These are phyloP conservation scores for Volutella citrinella DNA, from an alignment of 2,329 filamentous ascomycete species.

Conservation along the genomic window DNA sequence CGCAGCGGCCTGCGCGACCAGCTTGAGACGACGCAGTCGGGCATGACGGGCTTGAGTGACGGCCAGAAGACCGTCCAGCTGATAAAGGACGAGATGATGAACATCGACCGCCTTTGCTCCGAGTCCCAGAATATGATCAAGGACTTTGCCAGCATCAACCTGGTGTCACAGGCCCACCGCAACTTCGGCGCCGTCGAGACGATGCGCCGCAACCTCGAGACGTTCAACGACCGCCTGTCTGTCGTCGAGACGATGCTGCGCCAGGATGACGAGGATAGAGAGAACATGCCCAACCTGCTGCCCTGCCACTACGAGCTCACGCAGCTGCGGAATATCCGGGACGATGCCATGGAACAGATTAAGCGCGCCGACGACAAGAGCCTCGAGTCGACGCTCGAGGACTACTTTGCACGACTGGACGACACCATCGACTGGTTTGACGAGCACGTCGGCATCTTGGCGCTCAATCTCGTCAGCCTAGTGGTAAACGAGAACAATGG, in stretches of 20 bases:
- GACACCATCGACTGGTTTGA: constrained; percentile 92
- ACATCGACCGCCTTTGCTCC: constrained; percentile 94
- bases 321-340: constrained; percentile 85
- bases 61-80: constrained; percentile 87
- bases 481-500: constrained; percentile 84
- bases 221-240: constrained; percentile 74
- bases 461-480: constrained; percentile 84
- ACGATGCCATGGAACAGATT: constrained; percentile 97
- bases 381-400: constrained; percentile 77
- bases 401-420: constrained; percentile 86
- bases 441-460: constrained; percentile 85
- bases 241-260: constrained; percentile 74
- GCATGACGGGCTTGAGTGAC: constrained; percentile 84
- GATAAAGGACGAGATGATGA: constrained; percentile 98
- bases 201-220: constrained; percentile 89
- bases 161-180: constrained; percentile 89
- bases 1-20: constrained; percentile 86
- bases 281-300: constrained; percentile 89
- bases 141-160: constrained; percentile 91
- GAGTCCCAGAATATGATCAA: constrained; percentile 97
- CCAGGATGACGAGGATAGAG: constrained; percentile 79
- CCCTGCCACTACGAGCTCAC: constrained; percentile 90
- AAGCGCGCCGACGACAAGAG: constrained; percentile 69
- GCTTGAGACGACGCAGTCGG: constrained; percentile 88
- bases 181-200: constrained; percentile 93